Conservation (phyloP, 1,284 basidiomycete genomes). For the Leccinum pseudoinsigne region DNA sequence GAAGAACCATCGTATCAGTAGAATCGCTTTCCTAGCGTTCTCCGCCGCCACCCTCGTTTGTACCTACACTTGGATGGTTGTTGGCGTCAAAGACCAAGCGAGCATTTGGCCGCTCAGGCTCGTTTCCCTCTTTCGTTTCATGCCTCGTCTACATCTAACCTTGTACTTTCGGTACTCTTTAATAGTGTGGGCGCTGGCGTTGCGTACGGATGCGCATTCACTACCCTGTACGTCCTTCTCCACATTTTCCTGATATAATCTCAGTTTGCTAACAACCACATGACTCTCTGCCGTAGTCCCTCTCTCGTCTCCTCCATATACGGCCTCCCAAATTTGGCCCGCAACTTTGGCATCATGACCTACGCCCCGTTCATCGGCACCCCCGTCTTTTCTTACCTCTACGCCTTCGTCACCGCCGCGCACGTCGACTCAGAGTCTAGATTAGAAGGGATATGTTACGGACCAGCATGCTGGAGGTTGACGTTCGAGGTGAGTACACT, state of each 20-base stretch:
- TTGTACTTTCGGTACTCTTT: background rate
- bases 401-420: slow-evolving; percentile 61
- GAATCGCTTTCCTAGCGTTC: slow-evolving; percentile 56
- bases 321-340: slow-evolving; percentile 64
- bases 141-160: slow-evolving; percentile 5
- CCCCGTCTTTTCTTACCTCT: slow-evolving; percentile 71
- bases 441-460: slow-evolving; percentile 49
- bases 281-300: slow-evolving; percentile 44
- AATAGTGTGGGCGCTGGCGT: slow-evolving; percentile 57
- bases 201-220: slow-evolving; percentile 68
- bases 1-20: slow-evolving; percentile 56
- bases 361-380: slow-evolving; percentile 76
- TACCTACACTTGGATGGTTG: slow-evolving; percentile 54
- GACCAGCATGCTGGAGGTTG: slow-evolving; percentile 58
- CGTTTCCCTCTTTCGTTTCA: slow-evolving; percentile 10
- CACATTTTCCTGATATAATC: background rate
- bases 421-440: slow-evolving; percentile 38
- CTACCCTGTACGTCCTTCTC: slow-evolving; percentile 54
- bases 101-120: slow-evolving; percentile 66
- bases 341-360: slow-evolving; percentile 73
- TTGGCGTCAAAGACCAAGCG: slow-evolving; percentile 46
- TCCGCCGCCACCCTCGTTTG: slow-evolving; percentile 47
- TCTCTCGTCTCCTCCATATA: slow-evolving; percentile 69
- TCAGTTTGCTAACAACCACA: background rate
- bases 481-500: slow-evolving; percentile 59